phyloP scores from a whole-genome alignment of 2,329 filamentous ascomycete species.

The Zymoseptoria ardabiliae region DNA sequence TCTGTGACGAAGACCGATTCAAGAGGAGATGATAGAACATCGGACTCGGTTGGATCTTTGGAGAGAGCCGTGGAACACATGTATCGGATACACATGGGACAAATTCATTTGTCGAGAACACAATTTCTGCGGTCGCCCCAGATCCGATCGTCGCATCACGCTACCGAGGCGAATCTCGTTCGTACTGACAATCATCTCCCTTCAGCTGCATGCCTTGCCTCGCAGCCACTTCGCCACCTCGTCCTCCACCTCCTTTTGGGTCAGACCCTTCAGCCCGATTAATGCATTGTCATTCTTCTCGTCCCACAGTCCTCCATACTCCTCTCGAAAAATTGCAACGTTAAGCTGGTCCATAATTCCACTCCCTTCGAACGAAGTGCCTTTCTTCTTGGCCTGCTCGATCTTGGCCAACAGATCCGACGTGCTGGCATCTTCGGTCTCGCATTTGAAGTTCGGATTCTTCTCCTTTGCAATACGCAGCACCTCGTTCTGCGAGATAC shows the following conservation, averaged over 20 bases:
- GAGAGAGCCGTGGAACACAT: neutral
- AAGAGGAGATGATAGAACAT: neutral
- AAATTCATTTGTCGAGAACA: neutral
- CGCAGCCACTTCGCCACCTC: constrained; percentile 19
- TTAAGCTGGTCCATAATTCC: constrained; percentile 27
- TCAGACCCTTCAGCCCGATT: constrained; percentile 29
- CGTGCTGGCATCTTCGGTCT: constrained; percentile 17
- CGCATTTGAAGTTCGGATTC: constrained; percentile 25
- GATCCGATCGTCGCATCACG: neutral
- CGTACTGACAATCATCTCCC: neutral
- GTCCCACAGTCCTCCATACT: constrained; percentile 30
- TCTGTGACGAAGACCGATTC: too few relatives aligned
- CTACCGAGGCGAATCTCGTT: neutral
- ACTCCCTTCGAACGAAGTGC: neutral
- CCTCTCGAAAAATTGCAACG: constrained; percentile 21
- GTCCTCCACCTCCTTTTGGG: constrained; percentile 24
- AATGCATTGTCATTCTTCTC: constrained; percentile 32
- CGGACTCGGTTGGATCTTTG: neutral
- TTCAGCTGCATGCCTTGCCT: neutral
- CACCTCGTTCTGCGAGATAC: constrained; percentile 33
- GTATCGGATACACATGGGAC: neutral
- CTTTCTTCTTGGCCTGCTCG: neutral
- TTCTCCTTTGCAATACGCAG: constrained; percentile 30
- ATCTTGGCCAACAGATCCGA: constrained; percentile 25
- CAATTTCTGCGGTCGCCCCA: neutral